These are phyloP conservation scores for Syncephalastrum monosporum DNA, from an alignment of 371 early-diverging fungal genomes.

Conservation along the genomic window DNA sequence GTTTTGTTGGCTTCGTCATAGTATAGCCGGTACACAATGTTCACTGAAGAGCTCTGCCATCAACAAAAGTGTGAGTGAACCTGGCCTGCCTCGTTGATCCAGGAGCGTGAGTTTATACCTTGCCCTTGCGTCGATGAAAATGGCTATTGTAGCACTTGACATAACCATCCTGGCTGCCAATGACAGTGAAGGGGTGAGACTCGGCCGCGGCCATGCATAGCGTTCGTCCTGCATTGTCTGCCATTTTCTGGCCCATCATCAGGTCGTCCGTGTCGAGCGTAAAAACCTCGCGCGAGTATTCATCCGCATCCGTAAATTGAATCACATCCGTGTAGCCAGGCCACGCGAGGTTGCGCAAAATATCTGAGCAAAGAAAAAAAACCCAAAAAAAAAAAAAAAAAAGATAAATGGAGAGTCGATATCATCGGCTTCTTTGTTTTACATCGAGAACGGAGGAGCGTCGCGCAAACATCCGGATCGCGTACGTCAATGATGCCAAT, in stretches of 20 bases:
- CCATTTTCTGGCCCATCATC: not conserved
- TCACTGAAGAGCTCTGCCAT: constrained; percentile 7
- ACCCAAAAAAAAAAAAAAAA: not conserved
- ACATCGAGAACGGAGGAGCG: constrained; percentile 17
- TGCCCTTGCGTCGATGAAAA: not conserved
- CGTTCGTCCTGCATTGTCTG: not conserved
- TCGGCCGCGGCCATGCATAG: constrained; percentile 11
- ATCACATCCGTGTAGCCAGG: constrained; percentile 8
- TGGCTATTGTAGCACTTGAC: constrained; percentile 14
- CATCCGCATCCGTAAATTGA: constrained; percentile 13
- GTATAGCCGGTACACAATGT: constrained; percentile 16
- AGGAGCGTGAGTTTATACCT: constrained; percentile 1
- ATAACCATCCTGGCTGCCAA: constrained; percentile 15
- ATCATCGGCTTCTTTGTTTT: constrained; percentile 1
- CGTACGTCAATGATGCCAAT: constrained; percentile 8
- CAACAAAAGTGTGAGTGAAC: not conserved
- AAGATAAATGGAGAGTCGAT: not conserved
- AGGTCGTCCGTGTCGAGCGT: not conserved
- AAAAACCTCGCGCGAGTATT: not conserved
- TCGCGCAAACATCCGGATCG: constrained; percentile 12
- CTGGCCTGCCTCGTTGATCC: not conserved
- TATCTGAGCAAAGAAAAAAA: not conserved
- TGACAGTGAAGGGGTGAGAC: constrained; percentile 11
- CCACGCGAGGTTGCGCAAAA: constrained; percentile 8
- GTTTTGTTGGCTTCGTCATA: constrained; percentile 12